These are phyloP conservation scores for Stachybotrys echinatus DNA, from an alignment of 2,329 filamentous ascomycete species.

Conservation along the genomic window DNA sequence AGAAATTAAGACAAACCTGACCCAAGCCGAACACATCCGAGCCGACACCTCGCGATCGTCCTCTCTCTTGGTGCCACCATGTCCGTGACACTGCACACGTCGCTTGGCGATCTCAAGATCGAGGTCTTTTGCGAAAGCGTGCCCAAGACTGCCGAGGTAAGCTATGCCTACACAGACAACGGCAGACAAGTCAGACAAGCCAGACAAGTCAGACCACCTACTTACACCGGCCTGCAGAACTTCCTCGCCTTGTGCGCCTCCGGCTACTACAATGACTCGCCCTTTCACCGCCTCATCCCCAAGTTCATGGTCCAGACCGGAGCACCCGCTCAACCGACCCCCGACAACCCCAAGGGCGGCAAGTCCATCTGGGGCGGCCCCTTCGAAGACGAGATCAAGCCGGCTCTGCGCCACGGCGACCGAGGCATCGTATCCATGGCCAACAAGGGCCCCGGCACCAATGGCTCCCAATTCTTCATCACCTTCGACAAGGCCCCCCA, in stretches of 20 bases:
- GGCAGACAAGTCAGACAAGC: too few relatives aligned
- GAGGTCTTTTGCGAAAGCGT: conserved; percentile 95
- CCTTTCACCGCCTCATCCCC: conserved; percentile 76
- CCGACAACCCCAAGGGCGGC: conserved; percentile 61
- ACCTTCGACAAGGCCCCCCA: conserved; percentile 73
- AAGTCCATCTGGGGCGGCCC: conserved; percentile 67
- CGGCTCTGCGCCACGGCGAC: conserved; percentile 61
- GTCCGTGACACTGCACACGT: conserved; percentile 78
- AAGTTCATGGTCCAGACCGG: conserved; percentile 79
- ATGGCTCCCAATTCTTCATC: conserved; percentile 78
- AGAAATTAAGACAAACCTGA: too few relatives aligned
- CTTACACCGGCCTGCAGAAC: conserved; percentile 50
- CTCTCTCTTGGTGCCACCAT: conserved; percentile 36
- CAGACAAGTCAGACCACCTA: too few relatives aligned
- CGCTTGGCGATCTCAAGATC: conserved; percentile 84
- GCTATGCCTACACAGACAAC: too few relatives aligned
- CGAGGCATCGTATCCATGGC: conserved; percentile 73
- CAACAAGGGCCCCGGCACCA: conserved; percentile 69
- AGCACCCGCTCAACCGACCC: conserved; percentile 49
- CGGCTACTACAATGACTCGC: conserved; percentile 67
- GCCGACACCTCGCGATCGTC: neutral
- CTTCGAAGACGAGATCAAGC: conserved; percentile 79
- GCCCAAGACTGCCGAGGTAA: conserved; percentile 82
- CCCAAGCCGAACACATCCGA: neutral
- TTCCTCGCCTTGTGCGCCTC: conserved; percentile 84